A percentile compares a stretch with the other conserved stretches of the same genome.
phyloP scores from a whole-genome alignment of 176 grass and related monocot species.

The Hordeum marinum region DNA sequence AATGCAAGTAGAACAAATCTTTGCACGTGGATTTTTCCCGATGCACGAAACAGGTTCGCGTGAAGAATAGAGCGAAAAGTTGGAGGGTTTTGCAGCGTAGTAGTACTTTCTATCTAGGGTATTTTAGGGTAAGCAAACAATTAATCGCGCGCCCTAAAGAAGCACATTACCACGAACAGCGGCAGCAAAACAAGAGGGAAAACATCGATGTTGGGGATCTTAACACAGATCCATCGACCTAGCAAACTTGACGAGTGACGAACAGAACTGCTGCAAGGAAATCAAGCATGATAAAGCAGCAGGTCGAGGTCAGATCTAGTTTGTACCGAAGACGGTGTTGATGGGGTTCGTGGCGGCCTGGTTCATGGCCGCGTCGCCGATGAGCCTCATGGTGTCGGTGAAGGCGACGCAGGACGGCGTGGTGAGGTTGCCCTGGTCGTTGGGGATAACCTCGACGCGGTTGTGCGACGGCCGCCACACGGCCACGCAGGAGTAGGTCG shows the following conservation, averaged over 20 bases:
- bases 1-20: not conserved
- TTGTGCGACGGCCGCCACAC: conserved; percentile 48
- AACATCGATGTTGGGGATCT: not conserved
- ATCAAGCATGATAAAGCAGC: not conserved
- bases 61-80: not conserved
- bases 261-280: not conserved
- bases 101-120: not conserved
- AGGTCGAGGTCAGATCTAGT: conserved; percentile 2
- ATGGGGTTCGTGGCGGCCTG: not conserved
- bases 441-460: conserved; percentile 1
- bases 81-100: not conserved
- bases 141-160: not conserved
- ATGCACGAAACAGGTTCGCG: not conserved
- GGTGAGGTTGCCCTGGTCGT: conserved; percentile 8
- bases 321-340: conserved; percentile 9
- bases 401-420: conserved; percentile 8
- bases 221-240: not conserved
- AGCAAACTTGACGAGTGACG: not conserved
- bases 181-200: not conserved
- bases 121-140: not conserved
- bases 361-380: conserved; percentile 14
- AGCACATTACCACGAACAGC: not conserved
- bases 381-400: not conserved
- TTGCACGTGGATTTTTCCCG: not conserved
- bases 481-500: conserved; percentile 90